Evolutionary conservation across 169 alveolate genomes (phyloP), one percentile per base, ranked within the genome.

Genomic region (Ichthyophthirius multifiliis): DNA sequence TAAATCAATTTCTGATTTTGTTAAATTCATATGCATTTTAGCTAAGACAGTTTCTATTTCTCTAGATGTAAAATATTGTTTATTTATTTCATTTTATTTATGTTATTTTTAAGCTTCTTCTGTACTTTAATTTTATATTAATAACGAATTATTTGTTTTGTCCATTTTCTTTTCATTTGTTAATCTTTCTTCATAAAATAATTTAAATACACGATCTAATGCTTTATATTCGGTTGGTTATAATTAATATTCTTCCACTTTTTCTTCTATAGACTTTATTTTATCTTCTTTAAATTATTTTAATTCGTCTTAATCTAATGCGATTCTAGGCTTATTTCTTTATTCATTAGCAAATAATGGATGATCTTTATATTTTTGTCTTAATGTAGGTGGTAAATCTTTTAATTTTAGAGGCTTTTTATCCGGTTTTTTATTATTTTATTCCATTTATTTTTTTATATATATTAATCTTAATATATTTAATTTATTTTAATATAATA

Each of bases 1-100:
- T 63, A 86, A 83, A 48, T 88, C 90, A 3, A 93, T 89, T 67
- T 93, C 97, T 15, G 91, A 67, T 63, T 89, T 89, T 5, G 89
- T 67, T 6, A 87, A 87, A 41, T 88, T 80, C 62, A 79, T 77
- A 30, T 91, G 91, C 47, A 90, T 75, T 74, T 86, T 62, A 55
- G 76, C 47, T 65, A 90, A 86, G 74, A 91, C 92, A 63, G 86
- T 87, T 82, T 83, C 76, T 30, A 93, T 48, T 82, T 93, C 94
- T 65, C 76, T 88, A 46, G 81, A 30, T 16, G 67, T 75, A 82
- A 87, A 78, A 12, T 55, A 55, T 1, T 34, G 23, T 6, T 34
- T 55, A 10, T 15, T 55, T n/a, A n/a, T n/a, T n/a, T n/a, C n/a
- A n/a, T n/a, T n/a, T n/a, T n/a, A n/a, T n/a, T n/a, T n/a, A n/a